Conservation (phyloP, 805 yeast species). For the Spathaspora gorwiae region DNA sequence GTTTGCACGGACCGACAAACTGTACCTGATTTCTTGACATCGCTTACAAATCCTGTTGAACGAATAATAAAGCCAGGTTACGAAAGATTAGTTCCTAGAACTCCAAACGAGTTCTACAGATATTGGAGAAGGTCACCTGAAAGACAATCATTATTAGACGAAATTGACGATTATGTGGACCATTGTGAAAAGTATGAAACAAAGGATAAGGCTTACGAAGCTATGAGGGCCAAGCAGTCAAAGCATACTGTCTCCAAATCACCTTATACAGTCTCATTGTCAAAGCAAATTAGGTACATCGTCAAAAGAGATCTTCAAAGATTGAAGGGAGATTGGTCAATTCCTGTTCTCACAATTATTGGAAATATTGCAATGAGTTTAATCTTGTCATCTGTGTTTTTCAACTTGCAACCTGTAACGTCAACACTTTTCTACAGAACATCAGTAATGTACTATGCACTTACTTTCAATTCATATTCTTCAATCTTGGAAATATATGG, state of each 20-base stretch:
- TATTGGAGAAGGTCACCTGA: constrained; percentile 38
- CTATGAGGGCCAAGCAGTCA: constrained; percentile 52
- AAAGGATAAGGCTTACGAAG: constrained; percentile 20
- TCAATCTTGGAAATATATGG: constrained; percentile 54
- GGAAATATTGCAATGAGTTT: constrained; percentile 52
- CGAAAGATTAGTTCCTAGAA: constrained; percentile 24
- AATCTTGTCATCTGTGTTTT: constrained; percentile 54
- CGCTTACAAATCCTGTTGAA: constrained; percentile 28
- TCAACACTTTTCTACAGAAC: constrained; percentile 51
- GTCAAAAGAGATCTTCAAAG: constrained; percentile 47
- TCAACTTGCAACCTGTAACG: constrained; percentile 42
- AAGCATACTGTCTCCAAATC: constrained; percentile 42
- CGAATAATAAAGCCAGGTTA: constrained; percentile 31
- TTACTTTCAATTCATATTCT: constrained; percentile 58
- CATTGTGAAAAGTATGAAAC: constrained; percentile 12
- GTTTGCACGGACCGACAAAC: constrained; percentile 40
- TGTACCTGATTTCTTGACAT: constrained; percentile 30
- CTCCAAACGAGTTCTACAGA: constrained; percentile 24
- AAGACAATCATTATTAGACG: constrained; percentile 32
- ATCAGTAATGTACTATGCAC: constrained; percentile 65
- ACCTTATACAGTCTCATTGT: constrained; percentile 37
- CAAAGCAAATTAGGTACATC: constrained; percentile 47
- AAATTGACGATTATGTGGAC: constrained; percentile 36
- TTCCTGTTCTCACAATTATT: constrained; percentile 37
- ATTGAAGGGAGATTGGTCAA: constrained; percentile 46